Conservation (phyloP, 257 asterid species). For the Plantago elongata region DNA sequence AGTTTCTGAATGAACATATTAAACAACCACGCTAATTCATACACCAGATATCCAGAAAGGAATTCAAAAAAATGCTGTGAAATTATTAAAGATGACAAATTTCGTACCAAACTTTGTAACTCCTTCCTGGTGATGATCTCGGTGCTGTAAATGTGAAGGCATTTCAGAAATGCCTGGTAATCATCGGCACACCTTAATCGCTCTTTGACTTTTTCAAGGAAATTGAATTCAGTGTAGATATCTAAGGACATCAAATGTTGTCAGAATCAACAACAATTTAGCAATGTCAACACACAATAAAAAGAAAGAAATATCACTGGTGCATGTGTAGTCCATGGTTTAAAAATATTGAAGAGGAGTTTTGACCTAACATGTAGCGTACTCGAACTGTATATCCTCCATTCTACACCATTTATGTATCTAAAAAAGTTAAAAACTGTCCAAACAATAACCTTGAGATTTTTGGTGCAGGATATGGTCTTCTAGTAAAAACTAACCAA, state of each 20-base stretch:
- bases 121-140: conserved; percentile 90
- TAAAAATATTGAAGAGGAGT: no score
- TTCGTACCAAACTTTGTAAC: conserved; percentile 74
- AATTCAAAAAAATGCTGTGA: conserved; percentile 3
- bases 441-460: no score
- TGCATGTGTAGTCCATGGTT: no score
- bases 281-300: neutral
- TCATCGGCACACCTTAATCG: conserved; percentile 69
- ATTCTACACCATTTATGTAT: no score
- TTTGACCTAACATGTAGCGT: no score
- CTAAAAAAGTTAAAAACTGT: no score
- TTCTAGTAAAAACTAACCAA: conserved; percentile 12
- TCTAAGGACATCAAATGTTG: conserved; percentile 42
- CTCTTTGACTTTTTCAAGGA: conserved; percentile 95
- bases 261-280: neutral
- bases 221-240: conserved; percentile 67
- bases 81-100: conserved; percentile 14
- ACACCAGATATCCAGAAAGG: neutral
- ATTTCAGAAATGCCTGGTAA: conserved; percentile 93
- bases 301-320: neutral
- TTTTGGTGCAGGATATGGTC: neutral
- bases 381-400: no score
- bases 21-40: neutral
- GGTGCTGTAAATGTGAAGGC: conserved; percentile 91
- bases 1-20: neutral